Evolutionary conservation across 164 flowering plant genomes (phyloP), one percentile per base, ranked within the genome.

Genomic region (Berberis vulgaris): DNA sequence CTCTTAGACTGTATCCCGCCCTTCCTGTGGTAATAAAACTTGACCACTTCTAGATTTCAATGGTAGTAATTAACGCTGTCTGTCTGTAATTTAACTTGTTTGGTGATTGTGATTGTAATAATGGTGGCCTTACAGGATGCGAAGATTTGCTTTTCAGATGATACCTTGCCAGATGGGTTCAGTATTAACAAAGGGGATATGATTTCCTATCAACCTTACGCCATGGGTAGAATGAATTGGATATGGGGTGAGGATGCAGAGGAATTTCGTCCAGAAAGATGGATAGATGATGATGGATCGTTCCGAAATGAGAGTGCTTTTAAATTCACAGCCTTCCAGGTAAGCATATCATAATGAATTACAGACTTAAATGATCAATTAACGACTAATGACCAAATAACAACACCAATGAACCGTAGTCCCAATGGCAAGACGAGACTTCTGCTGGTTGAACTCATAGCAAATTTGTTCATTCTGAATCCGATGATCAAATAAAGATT

Each of bases 191-290:
- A 82, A 80, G 96, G 96, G 0, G 86, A 82, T 65, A 65, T 73
- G 71, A 84, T 91, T 46, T 45, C 68, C 42, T 91, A 88, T 70
- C 79, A 69, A 59, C 83, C 93, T 46, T 91, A 91, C 69, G 91
- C 91, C 56, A 90, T 86, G 97, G 97, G 95, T 39, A 81, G 95
- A 62, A 86, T 86, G 95, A 81, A 66, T 50, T 81, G 67, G 75
- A 70, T 84, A 50, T 90, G 95, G 97, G 95, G 95, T 26, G 81
- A 88, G 13, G 87, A 86, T 76, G 92, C 92, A 8, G 83, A 84
- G 66, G 83, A 73, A 1, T 90, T 76, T 56, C 71, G 57, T 49
- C 97, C 97, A 2, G 91, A 86, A 59, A 86, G 92, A 78, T 87
- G 92, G 94, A 75, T 87, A 4, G 63, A 82, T 66, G 75, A 76